Percentiles rank a stretch among this genome's conserved stretches.
Conservation (phyloP, 2,329 filamentous ascomycete genomes). For the Aureobasidium sp. region DNA sequence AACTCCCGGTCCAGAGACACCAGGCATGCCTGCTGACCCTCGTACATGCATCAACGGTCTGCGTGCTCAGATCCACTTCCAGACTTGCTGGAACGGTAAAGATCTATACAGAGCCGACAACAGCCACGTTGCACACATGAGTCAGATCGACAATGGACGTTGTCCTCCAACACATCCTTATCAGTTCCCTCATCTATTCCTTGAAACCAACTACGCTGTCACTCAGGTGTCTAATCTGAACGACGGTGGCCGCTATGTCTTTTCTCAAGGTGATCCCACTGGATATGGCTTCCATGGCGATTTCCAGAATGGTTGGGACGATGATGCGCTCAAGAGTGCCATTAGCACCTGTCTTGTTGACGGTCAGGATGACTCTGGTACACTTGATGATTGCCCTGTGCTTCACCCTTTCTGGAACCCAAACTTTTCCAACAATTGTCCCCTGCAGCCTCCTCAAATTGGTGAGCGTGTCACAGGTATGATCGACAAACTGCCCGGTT, state of each 20-base stretch:
- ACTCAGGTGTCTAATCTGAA: constrained; percentile 27
- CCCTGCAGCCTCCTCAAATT: constrained; percentile 20
- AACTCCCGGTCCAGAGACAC: constrained; percentile 21
- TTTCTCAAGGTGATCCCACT: constrained; percentile 41
- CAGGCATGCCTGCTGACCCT: constrained; percentile 22
- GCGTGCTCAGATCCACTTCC: constrained; percentile 32
- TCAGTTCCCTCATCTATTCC: constrained; percentile 34
- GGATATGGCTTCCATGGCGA: constrained; percentile 49
- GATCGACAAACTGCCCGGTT: constrained; percentile 28
- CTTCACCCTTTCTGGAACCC: constrained; percentile 24
- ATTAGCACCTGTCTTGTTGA: constrained; percentile 29
- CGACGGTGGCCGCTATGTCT: constrained; percentile 35
- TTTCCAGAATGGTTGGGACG: constrained; percentile 45
- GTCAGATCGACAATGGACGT: constrained; percentile 33
- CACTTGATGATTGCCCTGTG: constrained; percentile 28
- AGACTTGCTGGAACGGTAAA: constrained; percentile 31
- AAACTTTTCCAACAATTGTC: constrained; percentile 24
- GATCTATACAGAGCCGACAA: constrained; percentile 32
- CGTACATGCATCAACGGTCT: constrained; percentile 26
- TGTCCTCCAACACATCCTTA: constrained; percentile 32
- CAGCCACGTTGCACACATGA: constrained; percentile 35
- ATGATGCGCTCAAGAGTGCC: constrained; percentile 31
- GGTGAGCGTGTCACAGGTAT: constrained; percentile 24
- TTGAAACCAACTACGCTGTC: constrained; percentile 31
- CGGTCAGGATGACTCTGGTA: constrained; percentile 22